Evolutionary conservation across 352 stramenopile genomes (phyloP).

Genomic region (Globisporangium carolinianum): DNA sequence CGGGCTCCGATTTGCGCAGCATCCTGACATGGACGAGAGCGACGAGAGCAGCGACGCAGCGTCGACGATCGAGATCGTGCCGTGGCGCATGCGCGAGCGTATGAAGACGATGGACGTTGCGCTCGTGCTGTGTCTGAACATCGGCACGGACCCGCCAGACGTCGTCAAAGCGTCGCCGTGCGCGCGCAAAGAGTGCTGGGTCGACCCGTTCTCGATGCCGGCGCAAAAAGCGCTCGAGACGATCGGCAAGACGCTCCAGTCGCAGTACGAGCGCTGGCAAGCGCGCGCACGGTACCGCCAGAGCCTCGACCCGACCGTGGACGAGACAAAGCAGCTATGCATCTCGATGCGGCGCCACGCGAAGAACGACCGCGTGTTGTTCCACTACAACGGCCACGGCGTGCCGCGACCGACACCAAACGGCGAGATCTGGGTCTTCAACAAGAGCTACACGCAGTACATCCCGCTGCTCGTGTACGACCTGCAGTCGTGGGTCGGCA

Average conservation of each 20-base stretch:
- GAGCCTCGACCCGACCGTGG: slow-evolving; percentile 95
- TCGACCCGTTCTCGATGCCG: slow-evolving; percentile 94
- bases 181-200: slow-evolving; percentile 97
- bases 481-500: slow-evolving; percentile 91
- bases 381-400: slow-evolving; percentile 99
- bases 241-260: slow-evolving; percentile 93
- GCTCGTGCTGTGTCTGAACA: slow-evolving; percentile 97
- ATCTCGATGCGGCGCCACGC: slow-evolving; percentile 88
- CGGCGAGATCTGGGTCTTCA: slow-evolving; percentile 99
- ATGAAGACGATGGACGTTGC: slow-evolving; percentile 93
- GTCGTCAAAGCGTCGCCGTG: slow-evolving; percentile 95
- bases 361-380: slow-evolving; percentile 92
- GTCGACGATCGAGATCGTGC: slow-evolving; percentile 42
- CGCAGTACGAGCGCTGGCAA: slow-evolving; percentile 96
- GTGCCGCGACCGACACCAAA: slow-evolving; percentile 95
- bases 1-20: slow-evolving; percentile 56
- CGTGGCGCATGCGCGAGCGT: slow-evolving; percentile 82
- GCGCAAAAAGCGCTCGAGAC: slow-evolving; percentile 94
- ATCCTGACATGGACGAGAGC: slow-evolving; percentile 25
- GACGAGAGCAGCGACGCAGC: slow-evolving; percentile 11
- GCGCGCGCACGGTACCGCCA: slow-evolving; percentile 90
- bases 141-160: slow-evolving; percentile 97
- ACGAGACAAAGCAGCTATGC: slow-evolving; percentile 94
- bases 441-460: slow-evolving; percentile 99
- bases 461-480: slow-evolving; percentile 97